These are phyloP conservation scores for Fusarium tjaetaba DNA, from an alignment of 2,329 filamentous ascomycete species.

Conservation along the genomic window DNA sequence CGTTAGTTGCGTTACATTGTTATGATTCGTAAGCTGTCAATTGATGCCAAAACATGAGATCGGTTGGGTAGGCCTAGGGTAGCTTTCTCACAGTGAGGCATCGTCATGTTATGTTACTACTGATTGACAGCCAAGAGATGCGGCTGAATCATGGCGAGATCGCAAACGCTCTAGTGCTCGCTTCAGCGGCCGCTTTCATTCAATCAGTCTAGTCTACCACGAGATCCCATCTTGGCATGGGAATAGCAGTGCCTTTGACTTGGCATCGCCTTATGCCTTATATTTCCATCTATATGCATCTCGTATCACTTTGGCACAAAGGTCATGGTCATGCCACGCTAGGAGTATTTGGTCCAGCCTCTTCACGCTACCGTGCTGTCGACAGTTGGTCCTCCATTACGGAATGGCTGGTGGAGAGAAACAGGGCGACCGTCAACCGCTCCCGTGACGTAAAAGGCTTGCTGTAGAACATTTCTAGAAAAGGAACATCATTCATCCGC, in stretches of 20 bases:
- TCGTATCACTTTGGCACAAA: background rate
- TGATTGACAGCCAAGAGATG: conserved; percentile 24
- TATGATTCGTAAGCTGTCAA: background rate
- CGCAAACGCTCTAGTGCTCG: background rate
- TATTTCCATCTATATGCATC: background rate
- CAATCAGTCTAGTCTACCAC: background rate
- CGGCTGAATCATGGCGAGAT: conserved; percentile 23
- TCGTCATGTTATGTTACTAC: background rate
- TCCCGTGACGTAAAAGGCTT: conserved; percentile 21
- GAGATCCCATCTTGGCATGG: conserved; percentile 8
- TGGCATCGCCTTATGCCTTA: background rate
- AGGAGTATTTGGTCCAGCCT: background rate
- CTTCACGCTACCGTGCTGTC: background rate
- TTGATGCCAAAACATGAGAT: background rate
- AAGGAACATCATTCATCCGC: conserved; percentile 19
- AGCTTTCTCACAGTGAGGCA: background rate
- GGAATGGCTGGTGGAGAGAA: background rate
- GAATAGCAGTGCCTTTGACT: background rate
- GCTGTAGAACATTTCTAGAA: conserved; percentile 33
- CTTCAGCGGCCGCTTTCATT: background rate
- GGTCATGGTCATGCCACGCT: background rate
- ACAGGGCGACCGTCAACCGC: conserved; percentile 9
- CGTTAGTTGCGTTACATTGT: background rate
- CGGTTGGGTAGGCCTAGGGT: background rate
- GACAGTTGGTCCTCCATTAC: background rate